Percentiles rank a stretch among this genome's conserved stretches.
These are phyloP conservation scores for Phytopythium sindhum DNA, from an alignment of 352 stramenopile species.

Conservation along the genomic window DNA sequence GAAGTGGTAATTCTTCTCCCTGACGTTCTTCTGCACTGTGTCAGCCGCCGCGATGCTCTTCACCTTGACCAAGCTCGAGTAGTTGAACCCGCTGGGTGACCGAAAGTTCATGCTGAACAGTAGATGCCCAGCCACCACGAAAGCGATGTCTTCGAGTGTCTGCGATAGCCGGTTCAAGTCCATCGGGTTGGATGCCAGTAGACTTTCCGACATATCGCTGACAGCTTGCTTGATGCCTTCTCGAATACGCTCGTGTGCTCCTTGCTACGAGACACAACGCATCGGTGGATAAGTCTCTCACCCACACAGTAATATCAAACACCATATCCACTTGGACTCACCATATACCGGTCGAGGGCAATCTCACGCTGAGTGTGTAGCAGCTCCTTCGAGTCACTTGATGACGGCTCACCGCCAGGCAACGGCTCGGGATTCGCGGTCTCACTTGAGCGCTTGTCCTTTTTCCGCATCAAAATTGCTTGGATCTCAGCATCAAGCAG, in stretches of 20 bases:
- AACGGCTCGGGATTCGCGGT: conserved; percentile 1
- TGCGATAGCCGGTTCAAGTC: conserved; percentile 38
- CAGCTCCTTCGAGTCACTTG: conserved; percentile 23
- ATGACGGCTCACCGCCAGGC: conserved; percentile 14
- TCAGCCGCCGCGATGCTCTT: conserved; percentile 71
- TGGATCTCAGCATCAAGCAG: conserved; percentile 37
- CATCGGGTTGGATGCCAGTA: conserved; percentile 22
- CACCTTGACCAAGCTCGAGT: conserved; percentile 70
- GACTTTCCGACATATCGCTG: conserved; percentile 23
- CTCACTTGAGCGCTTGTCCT: background rate
- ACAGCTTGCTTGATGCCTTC: conserved; percentile 46
- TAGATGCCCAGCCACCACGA: conserved; percentile 66
- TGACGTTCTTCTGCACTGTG: conserved; percentile 66
- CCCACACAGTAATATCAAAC: conserved; percentile 1
- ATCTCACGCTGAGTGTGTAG: conserved; percentile 54
- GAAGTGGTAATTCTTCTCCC: conserved; percentile 84
- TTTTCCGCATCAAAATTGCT: conserved; percentile 17
- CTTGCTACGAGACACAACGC: conserved; percentile 31
- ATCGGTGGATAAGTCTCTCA: background rate
- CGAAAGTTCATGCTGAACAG: conserved; percentile 84
- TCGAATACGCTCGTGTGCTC: conserved; percentile 56
- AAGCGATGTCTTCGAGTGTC: conserved; percentile 73
- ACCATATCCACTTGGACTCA: conserved; percentile 18
- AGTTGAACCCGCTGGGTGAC: conserved; percentile 74
- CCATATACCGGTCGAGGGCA: conserved; percentile 70